Base-by-base conservation (phyloP, 106 monocot genomes). In the Alisma plantagoaquatica region DNA sequence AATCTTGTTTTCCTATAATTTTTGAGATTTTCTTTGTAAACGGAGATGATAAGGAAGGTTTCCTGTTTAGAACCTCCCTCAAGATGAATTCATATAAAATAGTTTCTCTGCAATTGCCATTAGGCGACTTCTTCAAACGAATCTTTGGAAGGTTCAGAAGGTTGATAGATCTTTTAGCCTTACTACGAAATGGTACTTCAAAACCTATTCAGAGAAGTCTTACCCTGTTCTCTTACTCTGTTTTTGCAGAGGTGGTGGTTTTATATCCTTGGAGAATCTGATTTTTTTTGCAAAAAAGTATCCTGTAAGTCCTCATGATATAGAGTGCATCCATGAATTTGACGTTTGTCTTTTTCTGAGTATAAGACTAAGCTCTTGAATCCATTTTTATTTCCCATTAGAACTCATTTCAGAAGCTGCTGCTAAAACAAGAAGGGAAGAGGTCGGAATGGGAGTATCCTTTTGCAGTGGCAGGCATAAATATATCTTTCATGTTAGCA, bases 361-460 rank as follows among this genome's bases (percentile, higher is more conserved):
- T 28, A 21, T 1, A 27, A 2, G 46, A 10, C 16, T 50, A n/a
- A 29, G 32, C 9, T 35, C 27, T 16, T 9, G n/a, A 2, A 41
- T 20, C 31, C 51, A 38, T 14, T 38, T 6, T 14, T 28, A 19
- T 9, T 43, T 38, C 24, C 27, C 2, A 4, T 23, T 69, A 92
- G 92, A 65, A 68, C 46, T 56, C 78, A 0, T 92, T 92, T 33
- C 92, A 79, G 41, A 73, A 46, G 45, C 54, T 92, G n/a, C 46
- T 92, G 42, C 66, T 69, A 41, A 92, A 92, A 53, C 31, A 59
- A 52, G 76, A 92, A 59, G 92, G 92, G 3, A 44, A 55, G 19
- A 86, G 92, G 38, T 69, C 86, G 43, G 82, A 92, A 42, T 92
- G 81, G 82, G 92, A 92, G 49, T 92, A 92, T 49, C 92, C 92